Evolutionary conservation across 2,329 filamentous ascomycete species (phyloP), one percentile per base, ranked within the genome.

Genomic region (Talaromyces marneffei): DNA sequence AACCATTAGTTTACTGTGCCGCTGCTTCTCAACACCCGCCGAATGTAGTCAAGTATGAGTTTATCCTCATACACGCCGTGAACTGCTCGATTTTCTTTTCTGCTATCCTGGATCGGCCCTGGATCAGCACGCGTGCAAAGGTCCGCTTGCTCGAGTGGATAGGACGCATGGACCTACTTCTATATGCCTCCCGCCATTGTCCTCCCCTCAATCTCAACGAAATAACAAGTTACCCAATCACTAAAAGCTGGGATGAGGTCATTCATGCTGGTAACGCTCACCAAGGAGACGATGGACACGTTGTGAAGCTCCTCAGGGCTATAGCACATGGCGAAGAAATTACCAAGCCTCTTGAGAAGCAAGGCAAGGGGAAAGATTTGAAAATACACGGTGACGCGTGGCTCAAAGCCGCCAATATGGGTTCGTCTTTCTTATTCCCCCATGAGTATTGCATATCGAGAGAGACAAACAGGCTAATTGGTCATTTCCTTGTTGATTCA

Each of bases 121-220:
- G 84, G 83, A 79, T 92, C 46, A 79, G 85, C 0, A 70, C 75
- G 0, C 78, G 79, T 7, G 78, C 79, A 53, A 93, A 92, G 70
- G 78, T 81, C 12, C 85, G 90, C 5, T 76, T 96, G 0, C 79
- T 96, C 7, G 89, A 94, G 74, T 92, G 87, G 84, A 96, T 95
- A 74, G 89, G 87, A 55, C 85, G 91, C 44, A 75, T 87, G 66
- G 90, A 94, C 70, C 77, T 96, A 5, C 70, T 87, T 5, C 80
- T 91, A 75, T 96, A 95, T 71, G 83, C 87, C 0, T 89, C 87
- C 1, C 82, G 88, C 9, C 83, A 82, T 3, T 82, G 81, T 1
- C 87, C 91, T 0, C 74, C 81, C 0, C 80, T 92, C 0, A 75
- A 82, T 0, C 61, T 85, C 0, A 79, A 86, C 3, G 81, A 86